Conservation (phyloP, 2,329 filamentous ascomycete species). For the Cytospora piceicola region DNA sequence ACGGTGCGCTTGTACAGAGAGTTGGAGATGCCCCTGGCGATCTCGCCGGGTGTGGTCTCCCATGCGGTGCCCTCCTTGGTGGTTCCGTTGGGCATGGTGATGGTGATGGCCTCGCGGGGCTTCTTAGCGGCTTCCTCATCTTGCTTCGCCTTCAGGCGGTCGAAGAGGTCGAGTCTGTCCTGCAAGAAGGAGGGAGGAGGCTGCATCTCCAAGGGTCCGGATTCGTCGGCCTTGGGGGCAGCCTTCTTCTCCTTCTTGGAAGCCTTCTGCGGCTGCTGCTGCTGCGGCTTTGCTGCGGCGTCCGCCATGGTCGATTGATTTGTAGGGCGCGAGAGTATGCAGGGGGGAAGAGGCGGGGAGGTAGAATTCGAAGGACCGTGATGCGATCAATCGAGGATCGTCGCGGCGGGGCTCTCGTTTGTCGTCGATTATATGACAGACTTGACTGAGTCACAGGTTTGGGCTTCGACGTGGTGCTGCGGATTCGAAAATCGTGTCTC, state of each 20-base stretch:
- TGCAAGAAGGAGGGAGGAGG: constrained; percentile 76
- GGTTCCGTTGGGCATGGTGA: constrained; percentile 74
- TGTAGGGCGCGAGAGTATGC: background rate
- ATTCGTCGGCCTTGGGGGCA: constrained; percentile 42
- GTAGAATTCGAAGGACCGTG: background rate
- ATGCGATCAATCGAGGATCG: background rate
- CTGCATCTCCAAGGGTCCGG: constrained; percentile 52
- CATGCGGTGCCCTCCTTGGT: constrained; percentile 77
- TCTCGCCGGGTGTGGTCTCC: constrained; percentile 85
- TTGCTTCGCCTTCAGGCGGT: constrained; percentile 82
- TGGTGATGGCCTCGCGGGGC: constrained; percentile 73
- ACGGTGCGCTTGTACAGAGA: constrained; percentile 84
- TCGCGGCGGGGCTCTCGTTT: background rate
- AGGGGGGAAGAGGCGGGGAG: too few relatives aligned
- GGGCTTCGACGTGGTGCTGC: background rate
- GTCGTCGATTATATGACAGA: background rate
- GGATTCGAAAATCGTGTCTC: background rate
- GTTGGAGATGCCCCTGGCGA: constrained; percentile 81
- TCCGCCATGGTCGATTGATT: constrained; percentile 22
- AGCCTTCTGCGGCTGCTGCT: constrained; percentile 38
- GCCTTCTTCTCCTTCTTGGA: constrained; percentile 56
- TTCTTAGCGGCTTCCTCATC: constrained; percentile 74
- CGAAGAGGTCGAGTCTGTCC: constrained; percentile 83
- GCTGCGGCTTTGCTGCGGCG: constrained; percentile 25
- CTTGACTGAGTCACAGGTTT: background rate